Percentiles rank a stretch among this genome's conserved stretches.
These are phyloP conservation scores for Camellia japonica DNA, from an alignment of 148 eudicot genomes.

Conservation along the genomic window DNA sequence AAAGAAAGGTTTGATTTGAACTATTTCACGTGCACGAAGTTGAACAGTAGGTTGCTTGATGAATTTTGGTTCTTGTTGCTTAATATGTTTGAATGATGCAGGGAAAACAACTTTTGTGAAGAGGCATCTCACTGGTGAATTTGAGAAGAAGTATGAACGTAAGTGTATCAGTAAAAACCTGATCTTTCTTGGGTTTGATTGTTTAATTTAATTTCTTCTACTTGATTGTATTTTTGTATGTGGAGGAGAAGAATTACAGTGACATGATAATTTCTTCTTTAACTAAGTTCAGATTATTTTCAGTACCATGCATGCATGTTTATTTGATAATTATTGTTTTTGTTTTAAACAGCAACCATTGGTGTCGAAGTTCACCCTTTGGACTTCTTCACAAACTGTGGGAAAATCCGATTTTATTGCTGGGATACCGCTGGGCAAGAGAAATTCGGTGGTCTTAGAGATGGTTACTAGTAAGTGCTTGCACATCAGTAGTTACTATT, in stretches of 20 bases:
- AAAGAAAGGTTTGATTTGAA: neutral
- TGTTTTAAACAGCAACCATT: conserved; percentile 28
- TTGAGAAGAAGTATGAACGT: conserved; percentile 23
- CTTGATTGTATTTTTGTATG: neutral
- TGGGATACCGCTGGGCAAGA: conserved; percentile 46
- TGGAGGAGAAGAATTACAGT: neutral
- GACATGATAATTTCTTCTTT: neutral
- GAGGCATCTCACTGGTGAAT: conserved; percentile 18
- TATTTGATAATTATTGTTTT: neutral
- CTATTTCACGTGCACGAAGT: neutral
- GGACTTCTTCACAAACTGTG: conserved; percentile 32
- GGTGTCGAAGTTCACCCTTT: conserved; percentile 41
- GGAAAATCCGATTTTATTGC: conserved; percentile 31
- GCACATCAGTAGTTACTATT: neutral
- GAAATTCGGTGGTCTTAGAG: conserved; percentile 41
- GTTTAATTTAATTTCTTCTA: neutral
- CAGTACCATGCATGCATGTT: neutral
- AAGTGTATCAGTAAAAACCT: neutral
- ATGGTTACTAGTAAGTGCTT: conserved; percentile 34
- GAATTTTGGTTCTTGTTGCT: neutral
- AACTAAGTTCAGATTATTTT: neutral
- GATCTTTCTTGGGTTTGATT: neutral
- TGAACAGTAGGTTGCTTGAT: too few species aligned
- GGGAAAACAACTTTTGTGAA: conserved; percentile 20
- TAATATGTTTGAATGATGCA: conserved; percentile 2